Conservation (phyloP, 163 green algal genomes). For the Prototheca cutis region DNA sequence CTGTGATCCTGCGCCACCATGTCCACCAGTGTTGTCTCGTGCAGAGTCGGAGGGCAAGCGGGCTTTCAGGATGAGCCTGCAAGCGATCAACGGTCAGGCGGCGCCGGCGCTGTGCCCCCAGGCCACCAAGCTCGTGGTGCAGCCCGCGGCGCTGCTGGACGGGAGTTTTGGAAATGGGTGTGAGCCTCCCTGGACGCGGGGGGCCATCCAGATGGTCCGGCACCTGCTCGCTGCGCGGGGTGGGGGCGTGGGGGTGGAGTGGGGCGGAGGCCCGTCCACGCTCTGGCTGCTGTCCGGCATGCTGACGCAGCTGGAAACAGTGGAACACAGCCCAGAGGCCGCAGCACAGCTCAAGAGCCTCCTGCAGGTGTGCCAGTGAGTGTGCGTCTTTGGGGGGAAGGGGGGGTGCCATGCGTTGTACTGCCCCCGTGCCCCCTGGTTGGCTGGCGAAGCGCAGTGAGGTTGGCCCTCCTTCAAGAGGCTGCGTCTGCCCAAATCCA, state of each 20-base stretch:
- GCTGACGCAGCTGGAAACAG: neutral
- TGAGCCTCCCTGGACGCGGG: neutral
- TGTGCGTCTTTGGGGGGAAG: neutral
- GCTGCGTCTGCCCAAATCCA: too few relatives aligned
- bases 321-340: neutral
- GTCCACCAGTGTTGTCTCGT: too few relatives aligned
- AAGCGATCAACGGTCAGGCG: too few relatives aligned
- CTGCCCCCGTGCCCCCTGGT: too few relatives aligned
- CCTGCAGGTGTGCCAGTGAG: neutral
- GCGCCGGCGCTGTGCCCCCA: neutral
- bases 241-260: neutral
- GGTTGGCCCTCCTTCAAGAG: too few relatives aligned
- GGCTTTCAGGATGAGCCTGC: too few relatives aligned
- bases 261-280: neutral
- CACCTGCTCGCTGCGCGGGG: neutral
- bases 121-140: neutral
- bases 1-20: too few relatives aligned
- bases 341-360: neutral
- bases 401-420: neutral
- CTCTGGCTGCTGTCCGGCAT: neutral
- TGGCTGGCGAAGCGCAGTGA: too few relatives aligned
- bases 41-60: too few relatives aligned
- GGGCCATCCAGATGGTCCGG: neutral
- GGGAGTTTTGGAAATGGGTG: neutral
- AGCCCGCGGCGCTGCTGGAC: neutral